Conservation (phyloP, 83 land plant genomes). For the Thuja plicata region DNA sequence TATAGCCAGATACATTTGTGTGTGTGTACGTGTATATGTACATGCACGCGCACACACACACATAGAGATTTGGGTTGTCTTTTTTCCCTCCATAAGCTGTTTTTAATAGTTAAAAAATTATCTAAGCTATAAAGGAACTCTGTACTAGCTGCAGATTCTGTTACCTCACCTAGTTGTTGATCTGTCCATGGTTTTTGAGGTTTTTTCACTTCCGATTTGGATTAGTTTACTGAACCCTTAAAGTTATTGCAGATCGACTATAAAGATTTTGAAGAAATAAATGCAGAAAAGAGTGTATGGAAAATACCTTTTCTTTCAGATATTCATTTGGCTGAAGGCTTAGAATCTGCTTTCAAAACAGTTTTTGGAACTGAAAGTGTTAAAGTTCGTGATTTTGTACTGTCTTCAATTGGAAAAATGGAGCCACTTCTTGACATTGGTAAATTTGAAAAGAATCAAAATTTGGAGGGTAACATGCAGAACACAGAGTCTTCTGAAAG, state of each 20-base stretch:
- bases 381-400: conserved; percentile 71
- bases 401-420: conserved; percentile 68
- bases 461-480: conserved; percentile 9
- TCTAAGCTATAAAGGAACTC: background rate
- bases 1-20: too few relatives aligned
- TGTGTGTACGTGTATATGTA: too few relatives aligned
- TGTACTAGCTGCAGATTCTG: background rate
- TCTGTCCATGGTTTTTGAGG: background rate
- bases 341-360: conserved; percentile 56
- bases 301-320: conserved; percentile 65
- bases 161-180: background rate
- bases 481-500: background rate
- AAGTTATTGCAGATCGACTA: conserved; percentile 64
- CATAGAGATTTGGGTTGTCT: background rate
- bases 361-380: conserved; percentile 70
- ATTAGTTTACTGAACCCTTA: background rate
- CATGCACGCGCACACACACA: too few relatives aligned
- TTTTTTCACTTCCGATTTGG: background rate
- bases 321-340: conserved; percentile 44
- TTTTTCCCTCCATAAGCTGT: background rate
- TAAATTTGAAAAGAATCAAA: background rate
- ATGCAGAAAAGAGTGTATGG: conserved; percentile 69
- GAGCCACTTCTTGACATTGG: conserved; percentile 24
- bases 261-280: conserved; percentile 66
- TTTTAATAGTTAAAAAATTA: background rate